These are phyloP conservation scores for Vachellia pachyceras DNA, from an alignment of 306 rosid genomes.

Conservation along the genomic window DNA sequence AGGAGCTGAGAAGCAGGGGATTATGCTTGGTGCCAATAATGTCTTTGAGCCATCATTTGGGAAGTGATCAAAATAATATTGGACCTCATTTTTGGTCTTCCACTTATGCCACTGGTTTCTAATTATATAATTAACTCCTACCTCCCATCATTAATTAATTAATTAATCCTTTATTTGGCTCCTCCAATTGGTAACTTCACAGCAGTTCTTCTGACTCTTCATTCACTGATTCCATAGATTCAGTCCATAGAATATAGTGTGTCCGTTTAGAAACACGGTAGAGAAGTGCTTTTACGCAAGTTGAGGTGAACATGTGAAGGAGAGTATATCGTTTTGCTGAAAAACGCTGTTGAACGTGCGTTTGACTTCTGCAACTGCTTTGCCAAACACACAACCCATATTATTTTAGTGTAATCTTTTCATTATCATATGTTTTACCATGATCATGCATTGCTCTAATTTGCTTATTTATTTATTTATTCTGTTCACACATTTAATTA, in stretches of 20 bases:
- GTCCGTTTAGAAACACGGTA: too few species aligned
- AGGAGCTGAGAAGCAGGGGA: conserved; percentile 80
- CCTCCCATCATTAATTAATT: too few species aligned
- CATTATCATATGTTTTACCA: neutral
- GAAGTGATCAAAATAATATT: conserved; percentile 49
- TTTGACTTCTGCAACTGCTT: too few species aligned
- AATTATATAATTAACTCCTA: conserved; percentile 22
- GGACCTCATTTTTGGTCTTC: conserved; percentile 90
- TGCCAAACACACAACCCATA: too few species aligned
- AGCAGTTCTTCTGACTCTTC: neutral
- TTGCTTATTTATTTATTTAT: neutral
- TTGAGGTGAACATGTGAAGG: too few species aligned
- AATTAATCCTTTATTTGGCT: neutral
- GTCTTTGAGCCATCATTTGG: conserved; percentile 76
- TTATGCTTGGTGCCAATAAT: conserved; percentile 82
- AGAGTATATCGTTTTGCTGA: too few species aligned
- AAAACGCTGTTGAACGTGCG: too few species aligned
- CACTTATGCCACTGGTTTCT: conserved; percentile 52
- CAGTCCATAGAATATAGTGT: neutral
- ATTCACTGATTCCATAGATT: neutral
- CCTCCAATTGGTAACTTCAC: neutral
- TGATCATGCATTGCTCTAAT: neutral
- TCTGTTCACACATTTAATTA: too few species aligned
- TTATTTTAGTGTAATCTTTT: neutral
- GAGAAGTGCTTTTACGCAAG: too few species aligned